These are phyloP conservation scores for Plantago coronopus DNA, from an alignment of 305 asterid genomes.

Conservation along the genomic window DNA sequence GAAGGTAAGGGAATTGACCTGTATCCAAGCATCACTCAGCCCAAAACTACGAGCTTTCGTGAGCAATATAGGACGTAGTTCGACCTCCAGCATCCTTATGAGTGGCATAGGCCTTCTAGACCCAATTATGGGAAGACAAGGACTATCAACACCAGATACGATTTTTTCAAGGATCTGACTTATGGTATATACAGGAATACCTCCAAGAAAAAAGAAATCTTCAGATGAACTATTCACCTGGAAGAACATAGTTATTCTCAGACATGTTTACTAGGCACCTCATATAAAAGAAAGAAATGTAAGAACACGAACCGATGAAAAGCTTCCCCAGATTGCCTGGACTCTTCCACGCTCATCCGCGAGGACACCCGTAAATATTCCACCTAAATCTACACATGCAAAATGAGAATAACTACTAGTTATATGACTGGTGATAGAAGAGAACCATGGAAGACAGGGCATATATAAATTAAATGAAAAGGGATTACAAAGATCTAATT, in stretches of 20 bases:
- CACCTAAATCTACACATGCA: slow-evolving; percentile 70
- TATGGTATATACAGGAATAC: slow-evolving; percentile 73
- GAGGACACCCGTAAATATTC: slow-evolving; percentile 91
- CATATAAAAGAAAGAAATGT: slow-evolving; percentile 14
- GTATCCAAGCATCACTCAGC: slow-evolving; percentile 87
- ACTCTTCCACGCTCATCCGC: slow-evolving; percentile 93
- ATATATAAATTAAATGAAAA: too few species aligned
- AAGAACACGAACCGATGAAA: slow-evolving; percentile 74
- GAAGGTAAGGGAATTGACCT: slow-evolving; percentile 41
- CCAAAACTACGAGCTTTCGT: slow-evolving; percentile 99
- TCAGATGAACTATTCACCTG: slow-evolving; percentile 81
- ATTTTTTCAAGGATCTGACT: slow-evolving; percentile 77
- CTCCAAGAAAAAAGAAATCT: slow-evolving; percentile 91
- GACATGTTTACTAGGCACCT: slow-evolving; percentile 11
- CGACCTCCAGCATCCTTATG: slow-evolving; percentile 81
- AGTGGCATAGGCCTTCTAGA: slow-evolving; percentile 80
- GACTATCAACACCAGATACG: slow-evolving; percentile 54
- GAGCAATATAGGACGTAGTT: slow-evolving; percentile 89
- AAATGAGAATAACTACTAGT: slow-evolving; percentile 2
- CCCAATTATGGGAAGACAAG: slow-evolving; percentile 62
- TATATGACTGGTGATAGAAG: too few species aligned
- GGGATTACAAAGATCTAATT: too few species aligned
- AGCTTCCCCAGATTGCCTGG: slow-evolving; percentile 96
- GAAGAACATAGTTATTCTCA: slow-evolving; percentile 23
- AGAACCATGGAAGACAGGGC: too few species aligned